Percentiles rank a stretch among this genome's conserved stretches.
Conservation (phyloP, 2,329 filamentous ascomycete genomes). For the Stemphylium beticola region DNA sequence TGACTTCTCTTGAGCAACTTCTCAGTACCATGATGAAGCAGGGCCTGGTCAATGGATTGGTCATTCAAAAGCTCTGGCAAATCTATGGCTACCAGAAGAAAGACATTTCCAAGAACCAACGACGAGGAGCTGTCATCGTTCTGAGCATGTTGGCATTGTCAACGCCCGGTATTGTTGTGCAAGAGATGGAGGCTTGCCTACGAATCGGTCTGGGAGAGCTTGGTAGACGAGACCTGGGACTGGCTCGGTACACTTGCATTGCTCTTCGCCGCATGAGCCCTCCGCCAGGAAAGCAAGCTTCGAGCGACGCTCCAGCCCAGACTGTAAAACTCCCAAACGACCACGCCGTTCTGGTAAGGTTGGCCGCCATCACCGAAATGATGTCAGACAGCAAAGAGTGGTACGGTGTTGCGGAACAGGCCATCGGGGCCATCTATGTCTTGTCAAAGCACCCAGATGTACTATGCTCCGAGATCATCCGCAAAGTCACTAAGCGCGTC, state of each 20-base stretch:
- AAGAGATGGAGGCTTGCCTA: constrained; percentile 93
- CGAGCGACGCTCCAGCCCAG: constrained; percentile 58
- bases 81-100: constrained; percentile 90
- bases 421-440: constrained; percentile 92
- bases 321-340: constrained; percentile 86
- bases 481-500: constrained; percentile 83
- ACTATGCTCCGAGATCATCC: constrained; percentile 87
- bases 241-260: constrained; percentile 95
- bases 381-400: constrained; percentile 92
- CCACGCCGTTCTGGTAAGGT: constrained; percentile 80
- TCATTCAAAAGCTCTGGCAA: constrained; percentile 94
- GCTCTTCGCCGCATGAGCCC: constrained; percentile 91
- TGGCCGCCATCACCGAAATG: constrained; percentile 86
- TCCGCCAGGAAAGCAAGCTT: constrained; percentile 67
- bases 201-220: constrained; percentile 83
- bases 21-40: constrained; percentile 98
- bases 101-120: constrained; percentile 89
- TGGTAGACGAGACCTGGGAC: constrained; percentile 80
- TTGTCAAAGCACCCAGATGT: constrained; percentile 93
- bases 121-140: constrained; percentile 92
- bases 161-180: constrained; percentile 88
- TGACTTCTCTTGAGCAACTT: constrained; percentile 94
- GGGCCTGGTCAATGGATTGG: constrained; percentile 81
- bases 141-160: constrained; percentile 95
- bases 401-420: constrained; percentile 91